These are phyloP conservation scores for Cystobasidium slooffiae DNA, from an alignment of 1,284 basidiomycete genomes.

Conservation along the genomic window DNA sequence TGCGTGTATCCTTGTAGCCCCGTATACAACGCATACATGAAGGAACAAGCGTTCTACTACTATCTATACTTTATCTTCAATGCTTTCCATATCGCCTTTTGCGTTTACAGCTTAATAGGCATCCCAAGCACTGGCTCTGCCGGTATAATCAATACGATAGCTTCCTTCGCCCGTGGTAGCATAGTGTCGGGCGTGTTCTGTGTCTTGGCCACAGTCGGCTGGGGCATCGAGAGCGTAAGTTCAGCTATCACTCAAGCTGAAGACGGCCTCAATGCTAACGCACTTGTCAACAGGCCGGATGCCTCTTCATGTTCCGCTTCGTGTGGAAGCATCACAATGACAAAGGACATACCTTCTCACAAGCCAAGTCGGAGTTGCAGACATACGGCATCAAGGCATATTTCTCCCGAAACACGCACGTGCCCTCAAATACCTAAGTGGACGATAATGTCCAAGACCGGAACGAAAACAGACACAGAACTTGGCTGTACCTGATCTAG, in stretches of 20 bases:
- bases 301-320: conserved; percentile 58
- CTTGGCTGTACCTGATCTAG: no score
- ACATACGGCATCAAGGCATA: conserved; percentile 73
- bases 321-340: conserved; percentile 83
- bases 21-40: conserved; percentile 70
- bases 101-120: conserved; percentile 65
- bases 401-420: conserved; percentile 40
- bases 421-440: conserved; percentile 23
- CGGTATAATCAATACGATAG: conserved; percentile 82
- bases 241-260: conserved; percentile 77
- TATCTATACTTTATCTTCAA: conserved; percentile 92
- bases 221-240: conserved; percentile 82
- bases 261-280: conserved; percentile 59
- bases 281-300: conserved; percentile 29
- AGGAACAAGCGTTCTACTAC: conserved; percentile 66
- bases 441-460: neutral
- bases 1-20: conserved; percentile 4
- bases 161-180: conserved; percentile 53
- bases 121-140: conserved; percentile 81
- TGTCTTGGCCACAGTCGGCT: conserved; percentile 78
- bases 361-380: conserved; percentile 85
- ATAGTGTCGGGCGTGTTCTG: conserved; percentile 78
- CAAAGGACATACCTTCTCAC: conserved; percentile 74
- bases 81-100: conserved; percentile 89
- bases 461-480: no score